phyloP scores from a whole-genome alignment of 139 green algal genomes.

The Medakamo hakoo region DNA sequence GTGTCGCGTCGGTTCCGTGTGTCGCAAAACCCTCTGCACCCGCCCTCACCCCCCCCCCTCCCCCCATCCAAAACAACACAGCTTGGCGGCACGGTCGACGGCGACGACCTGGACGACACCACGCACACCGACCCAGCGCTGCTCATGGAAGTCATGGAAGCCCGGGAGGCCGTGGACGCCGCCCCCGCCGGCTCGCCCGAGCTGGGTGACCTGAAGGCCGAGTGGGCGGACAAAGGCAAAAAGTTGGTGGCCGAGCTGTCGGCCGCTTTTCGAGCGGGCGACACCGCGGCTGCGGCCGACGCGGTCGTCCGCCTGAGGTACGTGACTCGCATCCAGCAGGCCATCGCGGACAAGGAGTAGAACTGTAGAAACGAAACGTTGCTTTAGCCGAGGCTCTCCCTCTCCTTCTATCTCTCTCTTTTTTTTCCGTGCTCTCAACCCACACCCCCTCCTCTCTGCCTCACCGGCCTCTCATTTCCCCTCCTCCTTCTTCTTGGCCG shows the following conservation, averaged over 20 bases:
- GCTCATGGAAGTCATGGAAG: constrained; percentile 57
- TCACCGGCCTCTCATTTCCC: neutral
- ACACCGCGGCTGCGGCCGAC: constrained; percentile 15
- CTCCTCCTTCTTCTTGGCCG: neutral
- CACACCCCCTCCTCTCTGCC: neutral
- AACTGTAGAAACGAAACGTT: neutral
- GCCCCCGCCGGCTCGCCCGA: constrained; percentile 13
- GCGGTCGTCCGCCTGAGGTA: constrained; percentile 39
- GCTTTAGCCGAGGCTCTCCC: neutral
- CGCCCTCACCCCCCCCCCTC: too few species aligned
- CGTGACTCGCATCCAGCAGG: constrained; percentile 32
- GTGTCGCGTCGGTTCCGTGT: too few species aligned
- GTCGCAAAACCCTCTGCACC: too few species aligned
- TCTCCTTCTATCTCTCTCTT: neutral
- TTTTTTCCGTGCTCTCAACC: neutral
- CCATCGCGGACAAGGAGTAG: constrained; percentile 36
- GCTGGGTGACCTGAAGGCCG: constrained; percentile 23
- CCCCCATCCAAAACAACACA: neutral
- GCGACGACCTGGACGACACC: constrained; percentile 9
- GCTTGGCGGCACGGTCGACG: neutral
- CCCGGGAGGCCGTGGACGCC: constrained; percentile 42
- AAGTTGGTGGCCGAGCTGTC: constrained; percentile 13
- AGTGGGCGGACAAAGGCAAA: constrained; percentile 10
- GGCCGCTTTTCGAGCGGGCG: constrained; percentile 16
- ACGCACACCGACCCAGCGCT: constrained; percentile 43